Base-by-base conservation (phyloP, 225 moss, liverwort and hornwort species). In the Lunularia cruciata region DNA sequence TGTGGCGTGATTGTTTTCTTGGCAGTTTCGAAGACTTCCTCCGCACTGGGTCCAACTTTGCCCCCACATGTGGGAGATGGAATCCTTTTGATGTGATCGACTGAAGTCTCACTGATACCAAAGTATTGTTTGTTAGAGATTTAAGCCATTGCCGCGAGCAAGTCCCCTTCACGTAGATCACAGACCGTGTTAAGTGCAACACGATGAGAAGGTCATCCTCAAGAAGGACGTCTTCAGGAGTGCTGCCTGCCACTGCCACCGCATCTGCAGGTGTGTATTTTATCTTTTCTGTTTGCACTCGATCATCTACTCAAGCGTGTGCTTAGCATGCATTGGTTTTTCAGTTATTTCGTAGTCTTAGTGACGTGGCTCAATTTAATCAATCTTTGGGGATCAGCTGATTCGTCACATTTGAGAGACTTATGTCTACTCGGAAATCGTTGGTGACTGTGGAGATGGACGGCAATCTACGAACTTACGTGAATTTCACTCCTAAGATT, bases 211-310 rank as follows among this genome's bases (percentile, higher is more conserved):
- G 81, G 72, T 73, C 81, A 53, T 73, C 76, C 33, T 76, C 81
- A 76, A 72, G 81, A 69, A 81, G 81, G 48, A 69, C 75, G 33
- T 48, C 75, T 36, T 72, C 76, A 34, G 80, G 86, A 78, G 87
- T 79, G 66, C 80, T 86, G 43, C 88, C 89, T 64, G 84, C 87
- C 81, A 71, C 80, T 32, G 83, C 88, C 76, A 80, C 76, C 20
- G 81, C 83, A 20, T 77, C 88, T 81, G 73, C 85, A 71, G 93
- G 93, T 93, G 34, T 69, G 30, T 13, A 13, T 58, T 18, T 19
- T 16, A 40, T 61, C 23, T 25, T 40, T 22, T 61, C 7, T 13
- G 39, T 39, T 43, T 43, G 47, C 46, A 58, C 23, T 72, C 35
- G 11, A 28, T 65, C 27, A 28, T 43, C 40, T 35, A 15, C 53